Percentiles rank a stretch among this genome's conserved stretches.
Evolutionary conservation across 148 eudicot genomes (phyloP).

Genomic region (Vaccinium macrocarpon): DNA sequence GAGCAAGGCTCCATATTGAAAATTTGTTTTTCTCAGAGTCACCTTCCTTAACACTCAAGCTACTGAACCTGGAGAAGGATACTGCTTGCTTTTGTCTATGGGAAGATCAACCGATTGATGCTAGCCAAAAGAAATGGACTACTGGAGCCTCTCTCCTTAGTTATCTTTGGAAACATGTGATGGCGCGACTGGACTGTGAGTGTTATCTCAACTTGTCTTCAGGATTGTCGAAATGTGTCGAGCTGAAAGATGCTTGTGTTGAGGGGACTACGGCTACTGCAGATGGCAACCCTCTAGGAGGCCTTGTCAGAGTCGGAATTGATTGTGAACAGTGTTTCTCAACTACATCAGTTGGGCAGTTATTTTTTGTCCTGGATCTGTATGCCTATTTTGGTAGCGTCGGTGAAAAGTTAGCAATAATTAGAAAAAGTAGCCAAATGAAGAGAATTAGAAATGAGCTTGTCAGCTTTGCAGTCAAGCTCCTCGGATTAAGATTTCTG

Average conservation of each 20-base stretch:
- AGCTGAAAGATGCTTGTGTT: constrained; percentile 64
- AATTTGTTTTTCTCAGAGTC: constrained; percentile 63
- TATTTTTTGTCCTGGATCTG: constrained; percentile 83
- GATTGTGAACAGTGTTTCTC: constrained; percentile 70
- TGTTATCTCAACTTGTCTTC: constrained; percentile 29
- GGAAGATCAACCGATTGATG: constrained; percentile 87
- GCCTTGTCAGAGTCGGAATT: constrained; percentile 80
- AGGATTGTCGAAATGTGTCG: constrained; percentile 74
- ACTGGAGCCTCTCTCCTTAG: constrained; percentile 64
- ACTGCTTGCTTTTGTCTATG: constrained; percentile 96
- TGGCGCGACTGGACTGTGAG: constrained; percentile 26
- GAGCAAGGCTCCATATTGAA: constrained; percentile 83
- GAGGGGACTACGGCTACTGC: constrained; percentile 95
- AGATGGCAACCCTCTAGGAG: constrained; percentile 88
- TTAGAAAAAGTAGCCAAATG: constrained; percentile 39
- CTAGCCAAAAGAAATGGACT: constrained; percentile 80
- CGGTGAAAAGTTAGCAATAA: constrained; percentile 65
- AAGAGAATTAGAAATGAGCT: constrained; percentile 39
- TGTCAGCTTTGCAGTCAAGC: constrained; percentile 59
- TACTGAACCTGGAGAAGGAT: constrained; percentile 81
- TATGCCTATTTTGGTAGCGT: constrained; percentile 71
- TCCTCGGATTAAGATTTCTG: constrained; percentile 67
- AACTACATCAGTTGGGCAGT: constrained; percentile 86
- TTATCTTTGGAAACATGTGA: constrained; percentile 60
- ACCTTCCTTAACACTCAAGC: constrained; percentile 50